These are phyloP conservation scores for Omphalea diandra DNA, from an alignment of 441 rosid genomes.

Conservation along the genomic window DNA sequence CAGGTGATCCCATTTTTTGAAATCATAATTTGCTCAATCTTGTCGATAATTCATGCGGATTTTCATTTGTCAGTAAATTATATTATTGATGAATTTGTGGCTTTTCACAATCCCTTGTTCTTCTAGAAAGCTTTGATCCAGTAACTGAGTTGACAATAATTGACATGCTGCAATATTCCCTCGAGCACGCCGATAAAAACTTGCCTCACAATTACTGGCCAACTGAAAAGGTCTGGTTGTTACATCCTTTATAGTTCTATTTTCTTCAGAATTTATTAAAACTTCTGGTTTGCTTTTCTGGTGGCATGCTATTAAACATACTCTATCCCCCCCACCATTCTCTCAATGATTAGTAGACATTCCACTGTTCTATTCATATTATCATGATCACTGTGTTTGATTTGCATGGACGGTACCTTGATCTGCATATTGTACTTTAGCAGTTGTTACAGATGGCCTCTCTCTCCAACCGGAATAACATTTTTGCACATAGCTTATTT, in stretches of 20 bases:
- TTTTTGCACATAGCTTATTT: background rate
- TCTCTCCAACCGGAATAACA: background rate
- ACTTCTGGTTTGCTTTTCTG: background rate
- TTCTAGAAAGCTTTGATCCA: slow-evolving; percentile 51
- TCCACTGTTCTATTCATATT: too few species aligned
- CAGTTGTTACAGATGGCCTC: background rate
- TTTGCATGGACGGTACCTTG: background rate
- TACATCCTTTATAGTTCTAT: background rate
- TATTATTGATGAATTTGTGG: background rate
- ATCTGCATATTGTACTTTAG: background rate
- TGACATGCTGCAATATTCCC: slow-evolving; percentile 69
- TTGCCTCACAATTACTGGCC: slow-evolving; percentile 40
- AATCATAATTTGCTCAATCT: background rate
- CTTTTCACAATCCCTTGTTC: slow-evolving; percentile 12
- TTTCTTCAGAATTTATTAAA: slow-evolving; percentile 2
- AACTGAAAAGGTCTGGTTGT: slow-evolving; percentile 39
- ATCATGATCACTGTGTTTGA: too few species aligned
- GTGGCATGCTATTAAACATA: background rate
- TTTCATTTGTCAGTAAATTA: background rate
- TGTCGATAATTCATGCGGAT: background rate
- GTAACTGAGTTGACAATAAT: slow-evolving; percentile 47
- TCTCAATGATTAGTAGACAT: too few species aligned
- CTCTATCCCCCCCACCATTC: too few species aligned
- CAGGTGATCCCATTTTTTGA: slow-evolving; percentile 46
- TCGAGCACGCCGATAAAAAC: slow-evolving; percentile 78